Percentiles rank a stretch among this genome's conserved stretches.
Evolutionary conservation across 495 filamentous ascomycete species (phyloP).

Genomic region (Diplogelasinospora grovesii): DNA sequence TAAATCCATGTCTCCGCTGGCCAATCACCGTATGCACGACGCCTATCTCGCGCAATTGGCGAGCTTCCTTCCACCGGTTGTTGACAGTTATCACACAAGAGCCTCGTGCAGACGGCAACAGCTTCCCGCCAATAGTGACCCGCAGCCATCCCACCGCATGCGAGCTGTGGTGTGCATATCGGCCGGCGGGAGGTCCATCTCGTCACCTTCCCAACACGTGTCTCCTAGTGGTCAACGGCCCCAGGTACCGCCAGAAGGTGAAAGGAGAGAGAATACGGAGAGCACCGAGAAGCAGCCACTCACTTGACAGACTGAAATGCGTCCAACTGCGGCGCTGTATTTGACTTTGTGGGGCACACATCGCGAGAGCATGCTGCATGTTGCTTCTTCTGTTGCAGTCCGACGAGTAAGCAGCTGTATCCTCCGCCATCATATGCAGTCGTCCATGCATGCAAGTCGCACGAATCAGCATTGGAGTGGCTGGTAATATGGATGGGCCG

Average conservation of each 20-base stretch:
- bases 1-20: slow-evolving; percentile 33
- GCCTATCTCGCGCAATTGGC: slow-evolving; percentile 13
- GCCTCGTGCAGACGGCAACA: slow-evolving; percentile 6
- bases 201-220: neutral
- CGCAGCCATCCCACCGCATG: slow-evolving; percentile 1
- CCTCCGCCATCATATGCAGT: slow-evolving; percentile 7
- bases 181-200: neutral
- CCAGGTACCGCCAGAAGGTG: too few relatives aligned
- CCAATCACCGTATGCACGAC: slow-evolving; percentile 21
- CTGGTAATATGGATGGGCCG: neutral
- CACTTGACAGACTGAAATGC: too few relatives aligned
- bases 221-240: too few relatives aligned
- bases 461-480: neutral
- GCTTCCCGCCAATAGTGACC: slow-evolving; percentile 16
- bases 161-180: slow-evolving; percentile 1
- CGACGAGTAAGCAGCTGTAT: too few relatives aligned
- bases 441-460: slow-evolving; percentile 6
- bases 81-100: slow-evolving; percentile 24
- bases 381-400: too few relatives aligned
- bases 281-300: too few relatives aligned
- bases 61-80: slow-evolving; percentile 4
- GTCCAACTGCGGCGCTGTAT: too few relatives aligned
- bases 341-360: too few relatives aligned
- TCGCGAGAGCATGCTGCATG: too few relatives aligned
- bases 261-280: too few relatives aligned